Evolutionary conservation across 2,329 filamentous ascomycete species (phyloP).

Genomic region (Didymella segeticola): DNA sequence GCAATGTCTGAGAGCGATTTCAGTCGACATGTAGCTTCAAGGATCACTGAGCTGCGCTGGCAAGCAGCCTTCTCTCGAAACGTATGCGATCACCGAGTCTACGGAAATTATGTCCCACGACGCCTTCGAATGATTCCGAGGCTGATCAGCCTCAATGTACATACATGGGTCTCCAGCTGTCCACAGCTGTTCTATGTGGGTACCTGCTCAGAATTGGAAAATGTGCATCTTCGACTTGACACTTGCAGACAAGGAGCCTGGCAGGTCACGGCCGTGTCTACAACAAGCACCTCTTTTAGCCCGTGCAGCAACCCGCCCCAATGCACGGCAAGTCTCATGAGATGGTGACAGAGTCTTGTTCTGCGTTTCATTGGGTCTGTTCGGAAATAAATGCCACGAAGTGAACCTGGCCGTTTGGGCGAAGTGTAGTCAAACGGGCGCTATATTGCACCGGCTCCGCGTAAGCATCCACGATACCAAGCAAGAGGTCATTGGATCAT

Average conservation of each 20-base stretch:
- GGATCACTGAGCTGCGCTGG: not conserved
- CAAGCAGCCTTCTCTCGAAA: not conserved
- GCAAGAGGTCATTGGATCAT: slow-evolving; percentile 10
- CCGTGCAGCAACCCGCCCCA: not conserved
- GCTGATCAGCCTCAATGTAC: slow-evolving; percentile 1
- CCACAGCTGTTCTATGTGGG: not conserved
- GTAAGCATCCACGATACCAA: slow-evolving; percentile 31
- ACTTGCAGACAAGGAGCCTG: not conserved
- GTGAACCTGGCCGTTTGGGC: slow-evolving; percentile 8
- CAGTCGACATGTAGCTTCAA: not conserved
- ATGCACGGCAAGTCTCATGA: slow-evolving; percentile 2
- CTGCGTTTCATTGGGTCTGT: slow-evolving; percentile 19
- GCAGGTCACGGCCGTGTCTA: not conserved
- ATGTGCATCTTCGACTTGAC: not conserved
- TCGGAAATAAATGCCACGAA: slow-evolving; percentile 8
- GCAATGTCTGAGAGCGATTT: not conserved
- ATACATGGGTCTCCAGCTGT: slow-evolving; percentile 9
- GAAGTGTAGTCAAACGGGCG: slow-evolving; percentile 17
- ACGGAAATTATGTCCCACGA: slow-evolving; percentile 5
- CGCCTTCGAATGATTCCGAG: not conserved
- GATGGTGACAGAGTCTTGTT: slow-evolving; percentile 6
- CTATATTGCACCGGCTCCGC: slow-evolving; percentile 27
- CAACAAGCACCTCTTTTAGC: not conserved
- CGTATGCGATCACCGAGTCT: not conserved
- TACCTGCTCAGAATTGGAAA: not conserved